Conservation (phyloP, 768 basidiomycete genomes). For the Auriscalpium vulgare region DNA sequence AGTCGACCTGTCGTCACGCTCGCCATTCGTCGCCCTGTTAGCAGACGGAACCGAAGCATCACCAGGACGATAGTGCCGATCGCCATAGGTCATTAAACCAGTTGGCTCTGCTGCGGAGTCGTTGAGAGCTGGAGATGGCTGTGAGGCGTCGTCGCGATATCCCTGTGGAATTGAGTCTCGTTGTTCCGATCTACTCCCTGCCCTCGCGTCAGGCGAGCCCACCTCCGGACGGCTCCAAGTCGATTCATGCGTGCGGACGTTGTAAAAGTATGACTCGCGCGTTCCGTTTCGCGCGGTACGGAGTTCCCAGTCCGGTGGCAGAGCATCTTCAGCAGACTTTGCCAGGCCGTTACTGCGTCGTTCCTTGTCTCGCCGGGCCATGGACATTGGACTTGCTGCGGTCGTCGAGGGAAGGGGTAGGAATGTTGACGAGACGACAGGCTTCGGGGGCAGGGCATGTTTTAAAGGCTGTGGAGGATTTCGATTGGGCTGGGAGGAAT, state of each 20-base stretch:
- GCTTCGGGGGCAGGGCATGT: constrained; percentile 15
- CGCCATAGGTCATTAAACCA: background rate
- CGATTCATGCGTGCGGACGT: constrained; percentile 8
- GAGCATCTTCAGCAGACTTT: constrained; percentile 7
- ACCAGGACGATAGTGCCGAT: constrained; percentile 2
- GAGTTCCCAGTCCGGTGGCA: constrained; percentile 6
- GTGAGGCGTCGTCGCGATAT: constrained; percentile 3
- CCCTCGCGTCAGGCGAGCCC: constrained; percentile 4
- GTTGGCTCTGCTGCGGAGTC: background rate
- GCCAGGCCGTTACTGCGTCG: constrained; percentile 9
- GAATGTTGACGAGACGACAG: constrained; percentile 10
- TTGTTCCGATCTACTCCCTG: constrained; percentile 1
- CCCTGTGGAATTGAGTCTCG: background rate
- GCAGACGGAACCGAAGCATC: background rate
- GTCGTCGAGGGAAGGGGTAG: constrained; percentile 14
- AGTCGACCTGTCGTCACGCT: background rate
- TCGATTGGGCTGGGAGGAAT: constrained; percentile 6
- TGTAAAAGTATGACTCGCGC: constrained; percentile 3
- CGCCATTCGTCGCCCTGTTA: background rate
- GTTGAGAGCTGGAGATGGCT: background rate
- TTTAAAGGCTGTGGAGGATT: constrained; percentile 5
- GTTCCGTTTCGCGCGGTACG: constrained; percentile 2
- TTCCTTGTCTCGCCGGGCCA: constrained; percentile 13
- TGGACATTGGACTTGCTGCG: constrained; percentile 16
- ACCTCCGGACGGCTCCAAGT: constrained; percentile 10